Percentiles rank a stretch among this genome's conserved stretches.
These are phyloP conservation scores for Poteriospumella lacustris DNA, from an alignment of 108 stramenopile genomes.

Conservation along the genomic window DNA sequence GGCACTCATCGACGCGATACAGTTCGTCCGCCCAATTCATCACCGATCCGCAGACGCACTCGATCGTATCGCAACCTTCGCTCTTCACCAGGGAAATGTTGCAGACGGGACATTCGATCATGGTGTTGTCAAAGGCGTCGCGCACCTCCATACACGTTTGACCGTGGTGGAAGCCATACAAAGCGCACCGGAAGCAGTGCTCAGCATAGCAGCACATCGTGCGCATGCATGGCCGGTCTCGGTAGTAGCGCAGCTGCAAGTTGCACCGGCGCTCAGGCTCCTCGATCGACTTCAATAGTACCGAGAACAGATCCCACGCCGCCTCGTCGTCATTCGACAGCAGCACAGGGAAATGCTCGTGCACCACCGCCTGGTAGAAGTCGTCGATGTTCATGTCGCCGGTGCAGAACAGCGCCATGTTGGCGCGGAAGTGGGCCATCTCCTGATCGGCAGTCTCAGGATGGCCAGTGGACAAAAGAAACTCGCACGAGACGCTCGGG, in stretches of 20 bases:
- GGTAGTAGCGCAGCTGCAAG: conserved; percentile 42
- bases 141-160: conserved; percentile 35
- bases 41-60: conserved; percentile 35
- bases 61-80: conserved; percentile 42
- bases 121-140: not conserved
- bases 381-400: not conserved
- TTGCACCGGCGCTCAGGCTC: not conserved
- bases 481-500: not conserved
- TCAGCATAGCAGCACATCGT: conserved; percentile 34
- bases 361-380: not conserved
- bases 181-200: conserved; percentile 42
- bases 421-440: not conserved
- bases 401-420: not conserved
- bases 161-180: conserved; percentile 30
- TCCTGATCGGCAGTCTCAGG: not conserved
- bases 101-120: conserved; percentile 35
- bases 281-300: not conserved
- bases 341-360: not conserved
- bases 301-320: not conserved
- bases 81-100: conserved; percentile 43
- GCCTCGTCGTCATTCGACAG: not conserved
- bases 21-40: conserved; percentile 29
- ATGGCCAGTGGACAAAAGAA: not conserved
- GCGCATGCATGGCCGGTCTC: conserved; percentile 33
- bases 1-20: not conserved